Base-by-base conservation (phyloP, 495 filamentous ascomycete species). In the Peziza echinospora region DNA sequence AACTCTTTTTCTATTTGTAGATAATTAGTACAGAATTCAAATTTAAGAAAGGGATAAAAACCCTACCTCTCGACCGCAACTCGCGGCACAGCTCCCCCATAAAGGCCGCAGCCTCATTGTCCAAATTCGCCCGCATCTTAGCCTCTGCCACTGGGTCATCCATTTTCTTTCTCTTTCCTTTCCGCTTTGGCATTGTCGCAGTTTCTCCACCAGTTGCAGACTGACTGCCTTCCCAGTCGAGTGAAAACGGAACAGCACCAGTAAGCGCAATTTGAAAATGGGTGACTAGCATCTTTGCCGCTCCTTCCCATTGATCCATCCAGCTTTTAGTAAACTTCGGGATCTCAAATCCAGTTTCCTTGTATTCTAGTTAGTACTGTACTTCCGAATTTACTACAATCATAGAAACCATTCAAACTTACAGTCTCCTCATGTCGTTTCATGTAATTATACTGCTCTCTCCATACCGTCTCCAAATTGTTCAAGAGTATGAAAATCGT, bases 401-500 rank as follows among this genome's bases (percentile, higher is more conserved):
- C n/a, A n/a, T n/a, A n/a, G n/a, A n/a, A n/a, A n/a, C n/a, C n/a
- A n/a, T n/a, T n/a, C 19, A 2, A n/a, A 48, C 47, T 43, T 24
- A 48, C 47, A 21, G 28, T 17, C 9, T 19, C 21, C 19, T 41
- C 47, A 22, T 49, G 47, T 25, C 28, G 8, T n/a, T 49, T 44
- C 3, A 34, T 41, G 24, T 45, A 49, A 24, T 28, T 5, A 24
- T 28, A 26, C 16, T 49, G 47, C 17, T 19, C 41, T 16, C 28
- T 41, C 13, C 34, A 44, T 6, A 49, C 41, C 26, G 44, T 63
- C 21, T 67, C 64, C 11, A 69, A 62, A 50, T 71, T 73, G 53
- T 73, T 68, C 26, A 73, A 60, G 47, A 73, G 47, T 34, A 73
- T 67, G 48, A 72, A 72, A 1, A 64, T 66, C 22, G 68, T 66